Conservation (phyloP, 352 stramenopile species). For the Phytophthora megakarya region DNA sequence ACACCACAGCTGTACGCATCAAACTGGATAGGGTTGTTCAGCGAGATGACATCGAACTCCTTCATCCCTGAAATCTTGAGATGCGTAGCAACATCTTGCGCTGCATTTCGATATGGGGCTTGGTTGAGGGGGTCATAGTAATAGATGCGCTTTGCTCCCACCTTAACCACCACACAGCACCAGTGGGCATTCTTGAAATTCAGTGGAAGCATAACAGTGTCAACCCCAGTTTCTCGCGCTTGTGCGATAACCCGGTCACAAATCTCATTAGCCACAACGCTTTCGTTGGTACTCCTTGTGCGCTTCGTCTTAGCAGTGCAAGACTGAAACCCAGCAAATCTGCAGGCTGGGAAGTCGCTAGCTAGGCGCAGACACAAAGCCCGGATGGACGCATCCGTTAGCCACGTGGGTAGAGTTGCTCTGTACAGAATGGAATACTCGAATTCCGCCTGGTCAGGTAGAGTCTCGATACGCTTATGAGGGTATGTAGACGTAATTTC, state of each 20-base stretch:
- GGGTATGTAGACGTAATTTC: background rate
- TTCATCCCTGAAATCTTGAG: background rate
- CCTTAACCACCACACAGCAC: slow-evolving; percentile 12
- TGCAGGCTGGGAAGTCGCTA: background rate
- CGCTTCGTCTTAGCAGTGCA: background rate
- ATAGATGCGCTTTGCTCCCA: background rate
- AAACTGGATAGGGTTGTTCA: slow-evolving; percentile 25
- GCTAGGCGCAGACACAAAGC: slow-evolving; percentile 5
- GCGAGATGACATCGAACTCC: slow-evolving; percentile 5
- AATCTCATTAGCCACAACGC: background rate
- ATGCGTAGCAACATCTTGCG: background rate
- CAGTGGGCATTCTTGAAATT: no score
- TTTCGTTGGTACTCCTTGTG: background rate
- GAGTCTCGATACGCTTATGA: background rate
- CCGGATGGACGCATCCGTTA: background rate
- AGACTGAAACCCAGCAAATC: slow-evolving; percentile 3
- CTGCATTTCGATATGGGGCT: background rate
- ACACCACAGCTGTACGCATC: slow-evolving; percentile 26
- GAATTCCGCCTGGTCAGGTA: background rate
- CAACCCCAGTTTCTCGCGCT: background rate
- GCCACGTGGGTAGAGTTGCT: background rate
- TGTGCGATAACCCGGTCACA: background rate
- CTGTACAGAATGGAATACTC: slow-evolving; percentile 4
- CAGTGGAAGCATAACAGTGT: background rate
- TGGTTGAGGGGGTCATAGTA: slow-evolving; percentile 16